Base-by-base conservation (phyloP, 768 basidiomycete genomes). In the Leccinum truebloodii region DNA sequence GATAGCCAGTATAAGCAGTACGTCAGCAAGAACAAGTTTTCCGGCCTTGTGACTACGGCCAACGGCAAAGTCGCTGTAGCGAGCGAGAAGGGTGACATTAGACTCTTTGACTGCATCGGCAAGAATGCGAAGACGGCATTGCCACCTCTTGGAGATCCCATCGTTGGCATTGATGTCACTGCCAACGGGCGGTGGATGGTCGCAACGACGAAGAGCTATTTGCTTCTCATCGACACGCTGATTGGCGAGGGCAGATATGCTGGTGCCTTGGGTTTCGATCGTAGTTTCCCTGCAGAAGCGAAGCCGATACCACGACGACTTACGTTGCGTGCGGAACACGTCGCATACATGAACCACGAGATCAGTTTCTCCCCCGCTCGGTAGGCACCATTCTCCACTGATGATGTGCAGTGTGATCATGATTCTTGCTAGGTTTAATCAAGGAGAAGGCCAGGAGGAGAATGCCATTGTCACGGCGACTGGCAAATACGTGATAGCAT, bases 71-170 rank as follows among this genome's bases (percentile, higher is more conserved):
- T 99, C 62, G 97, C 95, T 7, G 90, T 99, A 12, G 95, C 92
- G 37, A 95, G 93, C 67, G 90, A 92, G 73, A 99, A 98, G 79
- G 97, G 97, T 57, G 97, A 98, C 71, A 91, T 99, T 65, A 82
- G 95, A 41, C 79, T 99, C 58, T 99, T 95, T 66, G 97, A 99
- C 75, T 82, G 89, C 52, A 90, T 99, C 65, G 97, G 97, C 49
- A 99, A 98, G 83, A 98, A 94, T 70, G 97, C 97, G 30, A 99
- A 99, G 85, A 99, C 97, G 12, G 94, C 95, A 13, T 78, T 99
- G 37, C 95, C 95, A 35, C 92, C 95, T 49, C 81, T 98, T 20
- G 97, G 97, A 14, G 95, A 97, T 76, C 92, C 96, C 50, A 98
- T 99, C 68, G 75, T 92, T 54, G 97, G 97, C 37, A 83, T 99